Base-by-base conservation (phyloP, 108 stramenopile genomes). In the Cyclotella baltica region DNA sequence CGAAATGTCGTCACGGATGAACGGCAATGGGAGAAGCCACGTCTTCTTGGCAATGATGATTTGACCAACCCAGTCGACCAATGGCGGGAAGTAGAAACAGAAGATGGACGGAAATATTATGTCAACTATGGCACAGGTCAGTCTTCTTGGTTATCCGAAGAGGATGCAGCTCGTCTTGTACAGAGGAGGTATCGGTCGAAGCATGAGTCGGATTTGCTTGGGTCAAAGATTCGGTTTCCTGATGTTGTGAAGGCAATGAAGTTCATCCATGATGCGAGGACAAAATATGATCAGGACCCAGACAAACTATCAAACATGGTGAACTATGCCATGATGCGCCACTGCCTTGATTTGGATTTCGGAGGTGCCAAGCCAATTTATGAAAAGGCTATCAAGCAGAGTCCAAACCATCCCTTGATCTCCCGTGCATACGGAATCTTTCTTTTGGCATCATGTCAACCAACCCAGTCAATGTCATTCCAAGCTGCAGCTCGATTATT, bases 331-430 rank as follows among this genome's bases (percentile, higher is more conserved):
- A 73, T 88, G 10, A 52, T 88, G 9, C 25, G 47, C 25, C 85
- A 86, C 58, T 85, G 83, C 33, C 27, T 84, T 37, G 59, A 84
- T 48, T 66, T 78, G 19, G 84, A 88, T 72, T 75, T 86, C 28
- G 38, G 38, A 4, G 33, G 48, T n/a, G 88, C 88, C 18, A 74
- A 70, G 65, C 46, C 84, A 47, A 58, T 86, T 9, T 88, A 87
- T 70, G 69, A 85, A 53, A 65, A 46, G 29, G 88, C 84, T 0
- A 67, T 88, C 64, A 53, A 82, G 48, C 67, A 66, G 43, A 84
- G 83, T 56, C 85, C 85, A 51, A 79, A 77, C 59, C 86, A 86
- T 52, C 88, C 88, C 2, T 73, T 88, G 31, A 78, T 88, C 35
- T 67, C 85, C 33, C 53, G 81, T 9, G 86, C 81, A 28, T 87